Evolutionary conservation across 2,329 filamentous ascomycete species (phyloP).

Genomic region (Fusarium sp.): DNA sequence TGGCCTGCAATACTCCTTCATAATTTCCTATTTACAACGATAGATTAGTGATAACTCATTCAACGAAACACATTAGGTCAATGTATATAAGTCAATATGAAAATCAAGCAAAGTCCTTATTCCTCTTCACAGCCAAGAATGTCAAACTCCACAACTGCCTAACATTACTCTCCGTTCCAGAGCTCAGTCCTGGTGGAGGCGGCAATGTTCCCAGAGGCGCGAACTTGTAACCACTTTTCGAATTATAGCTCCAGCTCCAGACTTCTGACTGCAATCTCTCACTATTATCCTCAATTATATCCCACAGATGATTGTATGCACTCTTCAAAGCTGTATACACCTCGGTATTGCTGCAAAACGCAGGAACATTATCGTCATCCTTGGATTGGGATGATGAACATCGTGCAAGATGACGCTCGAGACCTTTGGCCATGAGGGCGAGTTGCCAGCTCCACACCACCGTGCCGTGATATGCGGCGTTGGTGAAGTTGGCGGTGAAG

Average conservation of each 20-base stretch:
- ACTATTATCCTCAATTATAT: conserved; percentile 66
- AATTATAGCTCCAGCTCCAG: conserved; percentile 68
- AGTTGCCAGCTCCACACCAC: conserved; percentile 74
- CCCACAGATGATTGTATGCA: conserved; percentile 71
- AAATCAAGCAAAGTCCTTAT: not conserved
- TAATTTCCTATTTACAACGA: rapidly evolving
- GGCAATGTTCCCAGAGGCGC: conserved; percentile 37
- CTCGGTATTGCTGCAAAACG: conserved; percentile 59
- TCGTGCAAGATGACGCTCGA: conserved; percentile 66
- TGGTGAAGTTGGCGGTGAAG: conserved; percentile 64
- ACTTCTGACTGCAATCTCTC: conserved; percentile 65
- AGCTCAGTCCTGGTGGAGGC: conserved; percentile 13
- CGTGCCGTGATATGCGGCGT: conserved; percentile 68
- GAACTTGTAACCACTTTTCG: conserved; percentile 31
- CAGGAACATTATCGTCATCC: conserved; percentile 43
- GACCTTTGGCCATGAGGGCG: conserved; percentile 70
- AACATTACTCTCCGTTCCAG: conserved; percentile 34
- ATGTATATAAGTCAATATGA: no score
- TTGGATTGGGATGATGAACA: conserved; percentile 48
- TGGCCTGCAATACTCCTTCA: no score
- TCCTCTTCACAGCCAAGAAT: conserved; percentile 32
- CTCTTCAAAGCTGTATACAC: conserved; percentile 57
- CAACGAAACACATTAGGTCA: rapidly evolving
- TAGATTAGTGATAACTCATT: not conserved
- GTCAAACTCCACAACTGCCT: conserved; percentile 36